These are phyloP conservation scores for Nadsonia fulvescens DNA, from an alignment of 805 yeast species.

Conservation along the genomic window DNA sequence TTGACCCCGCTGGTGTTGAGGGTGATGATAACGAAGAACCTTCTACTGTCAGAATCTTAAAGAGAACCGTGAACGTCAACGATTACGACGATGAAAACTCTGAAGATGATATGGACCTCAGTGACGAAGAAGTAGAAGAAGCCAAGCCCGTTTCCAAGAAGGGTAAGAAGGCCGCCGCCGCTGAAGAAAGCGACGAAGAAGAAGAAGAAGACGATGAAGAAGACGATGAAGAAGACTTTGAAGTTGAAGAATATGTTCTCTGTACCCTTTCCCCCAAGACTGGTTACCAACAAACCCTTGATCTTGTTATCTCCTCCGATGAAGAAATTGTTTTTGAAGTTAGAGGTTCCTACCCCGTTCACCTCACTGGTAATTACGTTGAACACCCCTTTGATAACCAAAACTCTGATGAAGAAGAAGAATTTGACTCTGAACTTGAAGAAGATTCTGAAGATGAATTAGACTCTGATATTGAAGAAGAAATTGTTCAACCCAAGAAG, in stretches of 20 bases:
- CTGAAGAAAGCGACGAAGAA: slow-evolving; percentile 39
- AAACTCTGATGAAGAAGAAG: slow-evolving; percentile 28
- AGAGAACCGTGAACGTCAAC: slow-evolving; percentile 31
- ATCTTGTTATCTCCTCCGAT: slow-evolving; percentile 76
- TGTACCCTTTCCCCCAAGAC: slow-evolving; percentile 80
- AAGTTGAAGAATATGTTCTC: slow-evolving; percentile 65
- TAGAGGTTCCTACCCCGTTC: slow-evolving; percentile 87
- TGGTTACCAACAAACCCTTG: slow-evolving; percentile 74
- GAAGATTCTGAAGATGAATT: slow-evolving; percentile 18
- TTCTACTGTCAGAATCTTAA: slow-evolving; percentile 75
- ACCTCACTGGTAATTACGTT: slow-evolving; percentile 86
- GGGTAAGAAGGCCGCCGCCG: slow-evolving; percentile 54
- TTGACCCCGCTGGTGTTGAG: slow-evolving; percentile 67
- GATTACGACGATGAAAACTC: slow-evolving; percentile 14
- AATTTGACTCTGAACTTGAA: slow-evolving; percentile 19
- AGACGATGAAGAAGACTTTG: slow-evolving; percentile 44
- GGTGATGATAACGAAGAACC: slow-evolving; percentile 46
- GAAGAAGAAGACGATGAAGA: slow-evolving; percentile 12
- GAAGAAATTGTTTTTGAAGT: slow-evolving; percentile 91
- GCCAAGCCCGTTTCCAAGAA: slow-evolving; percentile 12
- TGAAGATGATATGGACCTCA: slow-evolving; percentile 7
- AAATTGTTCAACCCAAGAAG: slow-evolving; percentile 9
- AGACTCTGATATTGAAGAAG: slow-evolving; percentile 19
- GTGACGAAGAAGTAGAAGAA: slow-evolving; percentile 17
- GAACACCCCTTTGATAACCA: slow-evolving; percentile 84